phyloP scores from a whole-genome alignment of 495 filamentous ascomycete species.

The Pyrenula aspistea region DNA sequence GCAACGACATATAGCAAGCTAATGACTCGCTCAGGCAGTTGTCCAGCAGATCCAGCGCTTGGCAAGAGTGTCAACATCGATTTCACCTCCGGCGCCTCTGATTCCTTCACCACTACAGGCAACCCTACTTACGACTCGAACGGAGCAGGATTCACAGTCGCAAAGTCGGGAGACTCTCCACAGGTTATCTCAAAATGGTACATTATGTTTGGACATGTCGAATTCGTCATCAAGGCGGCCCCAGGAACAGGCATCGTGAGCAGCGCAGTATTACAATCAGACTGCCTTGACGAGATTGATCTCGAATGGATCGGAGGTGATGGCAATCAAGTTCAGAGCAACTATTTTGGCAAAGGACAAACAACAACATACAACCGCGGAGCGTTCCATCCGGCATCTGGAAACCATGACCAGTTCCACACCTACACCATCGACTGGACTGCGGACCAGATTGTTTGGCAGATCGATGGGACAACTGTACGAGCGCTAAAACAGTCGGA shows the following conservation, averaged over 20 bases:
- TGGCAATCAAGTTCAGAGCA: constrained; percentile 51
- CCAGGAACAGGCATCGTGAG: constrained; percentile 55
- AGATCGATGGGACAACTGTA: constrained; percentile 56
- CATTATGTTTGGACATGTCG: constrained; percentile 59
- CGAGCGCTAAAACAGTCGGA: constrained; percentile 54
- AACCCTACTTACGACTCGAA: constrained; percentile 57
- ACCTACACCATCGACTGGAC: constrained; percentile 86
- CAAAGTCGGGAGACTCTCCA: constrained; percentile 71
- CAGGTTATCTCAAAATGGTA: constrained; percentile 65
- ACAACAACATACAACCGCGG: constrained; percentile 56
- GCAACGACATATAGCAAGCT: constrained; percentile 3
- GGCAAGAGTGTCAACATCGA: constrained; percentile 73
- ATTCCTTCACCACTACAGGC: constrained; percentile 57
- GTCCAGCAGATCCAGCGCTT: constrained; percentile 70
- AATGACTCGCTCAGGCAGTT: constrained; percentile 31
- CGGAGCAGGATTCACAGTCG: constrained; percentile 76
- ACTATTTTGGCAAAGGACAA: constrained; percentile 79
- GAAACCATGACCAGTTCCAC: constrained; percentile 48
- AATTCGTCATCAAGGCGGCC: constrained; percentile 46
- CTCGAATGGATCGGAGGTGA: constrained; percentile 75
- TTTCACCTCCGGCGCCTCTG: constrained; percentile 59
- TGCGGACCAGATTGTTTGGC: constrained; percentile 53
- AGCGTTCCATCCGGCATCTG: constrained; percentile 37
- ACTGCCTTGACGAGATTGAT: constrained; percentile 82
- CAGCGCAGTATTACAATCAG: constrained; percentile 71